Percentiles rank a stretch among this genome's conserved stretches.
Conservation (phyloP, 2,329 filamentous ascomycete species). For the Aureobasidium sp. region DNA sequence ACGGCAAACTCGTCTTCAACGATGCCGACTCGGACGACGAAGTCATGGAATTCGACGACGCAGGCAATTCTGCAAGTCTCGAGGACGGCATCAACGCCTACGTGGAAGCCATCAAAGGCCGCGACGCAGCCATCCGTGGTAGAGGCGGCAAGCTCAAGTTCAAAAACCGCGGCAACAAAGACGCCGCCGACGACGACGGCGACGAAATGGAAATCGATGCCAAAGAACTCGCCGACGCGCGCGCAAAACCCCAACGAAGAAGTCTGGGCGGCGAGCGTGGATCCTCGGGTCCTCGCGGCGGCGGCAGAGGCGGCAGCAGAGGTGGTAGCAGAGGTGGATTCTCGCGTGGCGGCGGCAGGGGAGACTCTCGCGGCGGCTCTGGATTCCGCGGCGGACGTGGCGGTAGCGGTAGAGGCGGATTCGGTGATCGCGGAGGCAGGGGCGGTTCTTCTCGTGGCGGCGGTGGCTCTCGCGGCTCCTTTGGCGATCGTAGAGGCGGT, state of each 20-base stretch:
- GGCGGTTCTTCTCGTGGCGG: not conserved
- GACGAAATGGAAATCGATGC: slow-evolving; percentile 29
- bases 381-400: slow-evolving; percentile 10
- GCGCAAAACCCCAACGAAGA: slow-evolving; percentile 27
- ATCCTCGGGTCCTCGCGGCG: not conserved
- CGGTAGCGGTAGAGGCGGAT: not conserved
- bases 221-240: slow-evolving; percentile 23
- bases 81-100: slow-evolving; percentile 52
- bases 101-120: slow-evolving; percentile 51
- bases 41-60: slow-evolving; percentile 45
- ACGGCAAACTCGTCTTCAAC: slow-evolving; percentile 74
- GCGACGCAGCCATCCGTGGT: slow-evolving; percentile 49
- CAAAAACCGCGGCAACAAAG: slow-evolving; percentile 37
- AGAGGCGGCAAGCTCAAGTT: slow-evolving; percentile 55
- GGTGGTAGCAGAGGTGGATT: not conserved
- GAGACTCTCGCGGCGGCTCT: not conserved
- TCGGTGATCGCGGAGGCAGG: not conserved
- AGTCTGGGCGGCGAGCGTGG: slow-evolving; percentile 30
- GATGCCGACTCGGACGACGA: slow-evolving; percentile 27
- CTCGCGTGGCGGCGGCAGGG: not conserved
- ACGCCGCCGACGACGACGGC: slow-evolving; percentile 39
- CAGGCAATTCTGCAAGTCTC: slow-evolving; percentile 33
- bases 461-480: not conserved
- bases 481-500: slow-evolving; percentile 7
- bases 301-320: not conserved